Evolutionary conservation across 495 filamentous ascomycete species (phyloP), one percentile per base, ranked within the genome.

Genomic region (Tuber melanosporum): DNA sequence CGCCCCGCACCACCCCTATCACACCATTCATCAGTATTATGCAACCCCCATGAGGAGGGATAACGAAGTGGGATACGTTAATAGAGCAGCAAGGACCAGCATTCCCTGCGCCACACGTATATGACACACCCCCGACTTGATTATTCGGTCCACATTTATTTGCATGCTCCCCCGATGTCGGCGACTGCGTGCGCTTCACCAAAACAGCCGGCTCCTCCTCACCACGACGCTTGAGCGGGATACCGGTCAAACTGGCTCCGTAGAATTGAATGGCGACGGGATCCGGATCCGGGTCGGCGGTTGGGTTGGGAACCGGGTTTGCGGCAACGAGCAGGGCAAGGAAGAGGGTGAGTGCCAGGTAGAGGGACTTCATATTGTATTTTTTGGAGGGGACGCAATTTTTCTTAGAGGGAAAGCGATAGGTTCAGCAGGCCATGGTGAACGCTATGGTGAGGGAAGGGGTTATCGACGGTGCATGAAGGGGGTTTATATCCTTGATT

Each of bases 181-280:
- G 75, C 17, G 77, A 79, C 32, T 79, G 77, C 12, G 77, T 79
- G 20, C 77, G 76, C 66, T 57, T 57, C 39, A 80, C 77, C 26
- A 80, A 43, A 43, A 32, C 32, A 5, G 45, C 71, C 17, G 45
- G 45, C 57, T 41, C 49, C 57, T 41, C 49, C 42, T 66, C 66
- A 15, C 62, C 72, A 9, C 44, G 41, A 14, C 76, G 78, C 71
- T 79, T 79, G 17, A 36, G 9, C 2, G 78, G 78, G 7, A 3
- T 0, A n/a, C 77, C 78, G 14, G 76, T 80, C 70, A 70, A 57
- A 43, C 78, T 80, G 22, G 78, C 72, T 3, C 71, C 73, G 71
- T 79, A 80, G 26, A 80, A 80, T 20, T 76, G 47, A 46, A 79
- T 72, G 14, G 77, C 78, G 19, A 80, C 78, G 12, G 78, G 77